Evolutionary conservation across 495 filamentous ascomycete genomes (phyloP).

Genomic region (Penicillium malachiteum): DNA sequence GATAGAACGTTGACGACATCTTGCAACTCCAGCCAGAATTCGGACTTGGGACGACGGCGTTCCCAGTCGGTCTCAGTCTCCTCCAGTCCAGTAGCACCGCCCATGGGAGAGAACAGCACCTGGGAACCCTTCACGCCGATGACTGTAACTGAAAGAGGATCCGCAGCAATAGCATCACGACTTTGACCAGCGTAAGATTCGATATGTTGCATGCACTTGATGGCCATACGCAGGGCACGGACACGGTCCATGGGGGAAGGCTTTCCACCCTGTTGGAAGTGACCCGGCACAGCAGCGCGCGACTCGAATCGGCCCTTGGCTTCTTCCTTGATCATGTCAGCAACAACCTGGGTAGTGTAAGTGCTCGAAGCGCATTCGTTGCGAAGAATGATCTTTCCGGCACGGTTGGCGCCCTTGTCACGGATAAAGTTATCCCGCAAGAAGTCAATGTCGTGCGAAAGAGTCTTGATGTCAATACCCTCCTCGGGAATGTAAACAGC

Average conservation of each 20-base stretch:
- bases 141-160: constrained; percentile 69
- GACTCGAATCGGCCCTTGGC: constrained; percentile 89
- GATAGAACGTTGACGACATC: constrained; percentile 80
- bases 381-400: constrained; percentile 89
- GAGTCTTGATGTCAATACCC: constrained; percentile 90
- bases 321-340: constrained; percentile 93
- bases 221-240: constrained; percentile 85
- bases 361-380: constrained; percentile 90
- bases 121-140: constrained; percentile 91
- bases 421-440: constrained; percentile 80
- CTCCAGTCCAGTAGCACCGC: constrained; percentile 62
- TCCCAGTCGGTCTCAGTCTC: constrained; percentile 90
- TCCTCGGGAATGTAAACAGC: constrained; percentile 98
- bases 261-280: constrained; percentile 94
- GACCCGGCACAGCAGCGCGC: constrained; percentile 89
- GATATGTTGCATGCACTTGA: constrained; percentile 86
- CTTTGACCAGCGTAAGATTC: constrained; percentile 69
- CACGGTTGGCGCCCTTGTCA: constrained; percentile 86
- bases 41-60: constrained; percentile 76
- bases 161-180: constrained; percentile 65
- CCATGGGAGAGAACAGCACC: constrained; percentile 82
- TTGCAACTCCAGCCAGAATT: constrained; percentile 83
- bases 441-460: constrained; percentile 86
- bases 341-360: constrained; percentile 89
- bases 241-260: constrained; percentile 96